Percentiles rank a stretch among this genome's conserved stretches.
These are phyloP conservation scores for Aspergillus sp. DNA, from an alignment of 2,329 filamentous ascomycete genomes.

Conservation along the genomic window DNA sequence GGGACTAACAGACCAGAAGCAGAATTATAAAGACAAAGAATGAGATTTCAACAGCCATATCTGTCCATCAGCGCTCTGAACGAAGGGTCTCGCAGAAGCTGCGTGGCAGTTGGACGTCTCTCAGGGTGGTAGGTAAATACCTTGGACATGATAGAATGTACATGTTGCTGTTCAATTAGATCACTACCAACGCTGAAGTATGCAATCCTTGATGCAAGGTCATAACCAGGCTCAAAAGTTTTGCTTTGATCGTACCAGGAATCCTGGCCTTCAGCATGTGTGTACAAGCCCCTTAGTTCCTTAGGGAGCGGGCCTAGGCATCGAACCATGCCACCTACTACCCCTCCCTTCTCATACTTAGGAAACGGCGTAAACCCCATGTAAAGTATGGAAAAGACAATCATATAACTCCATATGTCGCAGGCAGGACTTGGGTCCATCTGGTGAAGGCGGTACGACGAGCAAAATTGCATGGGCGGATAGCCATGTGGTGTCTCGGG, in stretches of 20 bases:
- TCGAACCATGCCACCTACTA: slow-evolving; percentile 12
- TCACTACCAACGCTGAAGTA: slow-evolving; percentile 11
- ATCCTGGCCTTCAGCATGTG: slow-evolving; percentile 8
- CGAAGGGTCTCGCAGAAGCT: slow-evolving; percentile 19
- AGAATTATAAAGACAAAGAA: no score
- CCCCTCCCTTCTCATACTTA: slow-evolving; percentile 7
- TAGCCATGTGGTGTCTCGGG: slow-evolving; percentile 4
- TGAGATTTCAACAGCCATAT: slow-evolving; percentile 20
- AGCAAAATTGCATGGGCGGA: slow-evolving; percentile 15
- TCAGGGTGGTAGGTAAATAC: slow-evolving; percentile 17
- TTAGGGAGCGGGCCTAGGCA: slow-evolving; percentile 17
- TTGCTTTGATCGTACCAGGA: slow-evolving; percentile 20
- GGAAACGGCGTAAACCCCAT: slow-evolving; percentile 12
- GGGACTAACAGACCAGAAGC: no score
- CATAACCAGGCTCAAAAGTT: slow-evolving; percentile 3
- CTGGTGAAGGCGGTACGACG: slow-evolving; percentile 18
- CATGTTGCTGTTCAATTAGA: slow-evolving; percentile 12
- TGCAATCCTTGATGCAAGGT: slow-evolving; percentile 9
- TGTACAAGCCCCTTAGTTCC: slow-evolving; percentile 15
- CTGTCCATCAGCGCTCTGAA: slow-evolving; percentile 20
- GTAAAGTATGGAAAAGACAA: slow-evolving; percentile 19
- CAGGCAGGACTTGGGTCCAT: slow-evolving; percentile 16
- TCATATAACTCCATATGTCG: slow-evolving; percentile 25
- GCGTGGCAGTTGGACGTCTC: slow-evolving; percentile 15
- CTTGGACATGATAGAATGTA: slow-evolving; percentile 11